Evolutionary conservation across 441 rosid species (phyloP).

Genomic region (Erysimum pusillum): DNA sequence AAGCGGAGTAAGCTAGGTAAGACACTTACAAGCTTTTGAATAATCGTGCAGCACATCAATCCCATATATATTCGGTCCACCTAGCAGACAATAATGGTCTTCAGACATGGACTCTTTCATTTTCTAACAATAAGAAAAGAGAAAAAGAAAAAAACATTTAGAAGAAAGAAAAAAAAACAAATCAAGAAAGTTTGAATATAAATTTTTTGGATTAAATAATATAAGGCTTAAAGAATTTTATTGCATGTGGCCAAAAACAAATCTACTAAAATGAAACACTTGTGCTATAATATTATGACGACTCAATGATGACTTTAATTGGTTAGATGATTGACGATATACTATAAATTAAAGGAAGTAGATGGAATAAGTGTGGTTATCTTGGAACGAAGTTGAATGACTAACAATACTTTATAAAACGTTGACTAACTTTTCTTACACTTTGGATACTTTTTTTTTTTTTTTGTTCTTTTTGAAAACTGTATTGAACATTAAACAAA

Average conservation of each 20-base stretch:
- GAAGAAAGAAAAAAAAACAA: no score
- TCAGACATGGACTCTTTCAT: neutral
- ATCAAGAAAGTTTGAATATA: no score
- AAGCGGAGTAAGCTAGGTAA: no score
- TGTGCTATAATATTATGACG: neutral
- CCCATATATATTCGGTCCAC: neutral
- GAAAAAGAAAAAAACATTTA: neutral
- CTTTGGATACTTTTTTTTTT: neutral
- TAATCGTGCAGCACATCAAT: neutral
- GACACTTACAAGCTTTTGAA: neutral
- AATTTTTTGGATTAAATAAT: no score
- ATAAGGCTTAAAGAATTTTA: neutral
- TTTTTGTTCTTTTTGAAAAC: no score
- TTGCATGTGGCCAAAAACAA: neutral
- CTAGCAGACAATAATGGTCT: neutral
- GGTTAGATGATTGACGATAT: neutral
- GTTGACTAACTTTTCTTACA: neutral
- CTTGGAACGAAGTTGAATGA: neutral
- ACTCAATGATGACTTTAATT: neutral
- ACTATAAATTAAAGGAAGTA: neutral
- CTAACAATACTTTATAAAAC: neutral
- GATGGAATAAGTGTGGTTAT: neutral
- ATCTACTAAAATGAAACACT: neutral
- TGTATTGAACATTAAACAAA: no score
- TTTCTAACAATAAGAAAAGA: neutral